These are phyloP conservation scores for Dactylellina cionopaga DNA, from an alignment of 2,329 filamentous ascomycete species.

Conservation along the genomic window DNA sequence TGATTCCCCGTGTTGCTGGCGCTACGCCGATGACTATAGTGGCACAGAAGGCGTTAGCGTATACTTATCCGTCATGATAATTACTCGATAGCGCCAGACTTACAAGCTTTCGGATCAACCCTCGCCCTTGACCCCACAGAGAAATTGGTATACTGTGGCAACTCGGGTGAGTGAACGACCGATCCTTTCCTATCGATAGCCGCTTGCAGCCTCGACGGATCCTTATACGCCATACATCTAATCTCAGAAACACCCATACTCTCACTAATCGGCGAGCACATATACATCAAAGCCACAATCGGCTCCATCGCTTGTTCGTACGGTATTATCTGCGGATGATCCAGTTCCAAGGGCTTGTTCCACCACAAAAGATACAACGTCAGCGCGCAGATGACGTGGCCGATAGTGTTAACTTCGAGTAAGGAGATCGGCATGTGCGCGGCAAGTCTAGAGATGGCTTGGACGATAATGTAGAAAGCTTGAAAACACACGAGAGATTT, in stretches of 20 bases:
- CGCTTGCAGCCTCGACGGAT: not conserved
- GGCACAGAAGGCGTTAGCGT: not conserved
- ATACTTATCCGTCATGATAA: no score
- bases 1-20: constrained; percentile 26
- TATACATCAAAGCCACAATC: constrained; percentile 30
- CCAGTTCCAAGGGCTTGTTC: constrained; percentile 56
- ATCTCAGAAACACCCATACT: constrained; percentile 32
- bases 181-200: constrained; percentile 20
- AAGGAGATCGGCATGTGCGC: constrained; percentile 55
- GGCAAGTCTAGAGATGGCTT: constrained; percentile 55
- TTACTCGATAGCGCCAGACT: not conserved
- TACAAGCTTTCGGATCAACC: constrained; percentile 38
- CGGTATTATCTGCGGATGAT: constrained; percentile 28
- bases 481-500: constrained; percentile 57
- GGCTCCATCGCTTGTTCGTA: constrained; percentile 32
- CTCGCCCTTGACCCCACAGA: constrained; percentile 39
- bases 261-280: constrained; percentile 42
- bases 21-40: constrained; percentile 31
- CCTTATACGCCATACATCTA: constrained; percentile 38
- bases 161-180: not conserved
- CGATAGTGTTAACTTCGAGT: constrained; percentile 57
- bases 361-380: constrained; percentile 57
- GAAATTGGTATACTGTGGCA: constrained; percentile 43
- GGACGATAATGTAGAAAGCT: constrained; percentile 56
- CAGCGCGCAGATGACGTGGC: constrained; percentile 57